phyloP scores from a whole-genome alignment of 805 yeast species.

The Wickerhamiella parazyma region DNA sequence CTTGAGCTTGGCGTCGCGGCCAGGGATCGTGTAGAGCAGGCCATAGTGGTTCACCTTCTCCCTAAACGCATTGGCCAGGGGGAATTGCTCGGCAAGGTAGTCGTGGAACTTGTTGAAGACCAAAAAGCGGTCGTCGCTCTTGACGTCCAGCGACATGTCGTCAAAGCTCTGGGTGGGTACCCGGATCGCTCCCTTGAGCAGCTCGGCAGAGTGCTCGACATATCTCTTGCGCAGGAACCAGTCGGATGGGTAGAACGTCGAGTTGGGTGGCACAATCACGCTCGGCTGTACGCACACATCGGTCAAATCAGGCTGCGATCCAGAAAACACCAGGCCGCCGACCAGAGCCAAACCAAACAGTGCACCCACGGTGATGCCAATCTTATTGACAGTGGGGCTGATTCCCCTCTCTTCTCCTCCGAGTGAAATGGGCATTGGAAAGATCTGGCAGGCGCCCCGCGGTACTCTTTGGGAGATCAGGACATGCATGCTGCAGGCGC shows the following conservation, averaged over 20 bases:
- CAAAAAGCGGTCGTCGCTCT: constrained; percentile 39
- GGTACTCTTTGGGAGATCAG: neutral
- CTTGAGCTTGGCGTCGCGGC: constrained; percentile 36
- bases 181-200: constrained; percentile 38
- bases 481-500: neutral
- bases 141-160: constrained; percentile 32
- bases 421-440: neutral
- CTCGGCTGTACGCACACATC: constrained; percentile 6
- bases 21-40: constrained; percentile 47
- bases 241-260: neutral
- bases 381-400: neutral
- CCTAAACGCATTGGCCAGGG: constrained; percentile 35
- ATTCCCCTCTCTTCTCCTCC: neutral
- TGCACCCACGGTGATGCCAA: constrained; percentile 3
- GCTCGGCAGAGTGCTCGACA: constrained; percentile 10
- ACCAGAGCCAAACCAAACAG: constrained; percentile 1
- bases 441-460: neutral
- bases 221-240: neutral
- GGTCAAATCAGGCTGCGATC: constrained; percentile 1
- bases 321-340: neutral
- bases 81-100: constrained; percentile 43
- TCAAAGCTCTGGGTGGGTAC: constrained; percentile 57
- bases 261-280: neutral
- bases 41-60: constrained; percentile 47
- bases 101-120: constrained; percentile 37